These are phyloP conservation scores for Emericellopsis terricola DNA, from an alignment of 495 filamentous ascomycete species.

Conservation along the genomic window DNA sequence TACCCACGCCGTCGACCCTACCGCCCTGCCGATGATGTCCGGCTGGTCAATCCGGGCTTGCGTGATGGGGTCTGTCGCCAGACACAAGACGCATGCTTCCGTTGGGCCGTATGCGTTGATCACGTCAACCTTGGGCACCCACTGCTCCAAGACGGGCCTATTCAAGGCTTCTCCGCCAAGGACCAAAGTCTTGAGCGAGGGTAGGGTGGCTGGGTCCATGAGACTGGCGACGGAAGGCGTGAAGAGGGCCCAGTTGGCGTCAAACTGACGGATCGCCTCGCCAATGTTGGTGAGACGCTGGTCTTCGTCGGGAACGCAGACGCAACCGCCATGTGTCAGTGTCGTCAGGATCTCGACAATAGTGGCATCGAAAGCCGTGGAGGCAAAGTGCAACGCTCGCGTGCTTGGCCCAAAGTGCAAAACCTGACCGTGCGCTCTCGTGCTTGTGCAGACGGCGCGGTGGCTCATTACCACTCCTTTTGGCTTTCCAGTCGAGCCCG, in stretches of 20 bases:
- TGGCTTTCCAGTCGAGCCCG: conserved; percentile 35
- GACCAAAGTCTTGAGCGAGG: conserved; percentile 5
- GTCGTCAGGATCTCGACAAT: conserved; percentile 51
- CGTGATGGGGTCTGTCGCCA: too few species aligned
- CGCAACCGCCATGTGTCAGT: conserved; percentile 34
- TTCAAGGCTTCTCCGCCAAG: conserved; percentile 7
- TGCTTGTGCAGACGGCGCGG: conserved; percentile 11
- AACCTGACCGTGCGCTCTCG: conserved; percentile 11
- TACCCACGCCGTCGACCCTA: too few species aligned
- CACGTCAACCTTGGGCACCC: conserved; percentile 4
- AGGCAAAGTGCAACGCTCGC: conserved; percentile 47
- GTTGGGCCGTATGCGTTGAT: conserved; percentile 37
- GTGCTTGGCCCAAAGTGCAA: conserved; percentile 30
- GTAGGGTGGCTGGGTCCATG: not conserved
- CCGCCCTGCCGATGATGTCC: not conserved
- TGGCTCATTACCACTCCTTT: conserved; percentile 25
- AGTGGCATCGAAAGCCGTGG: conserved; percentile 50
- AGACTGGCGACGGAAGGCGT: not conserved
- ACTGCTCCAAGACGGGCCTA: not conserved
- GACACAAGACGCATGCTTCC: conserved; percentile 10
- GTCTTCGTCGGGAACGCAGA: conserved; percentile 27
- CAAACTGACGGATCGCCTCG: conserved; percentile 22
- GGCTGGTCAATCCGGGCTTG: too few species aligned
- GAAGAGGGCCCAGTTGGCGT: conserved; percentile 21
- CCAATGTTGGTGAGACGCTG: conserved; percentile 20